These are phyloP conservation scores for Chlorella sp. DNA, from an alignment of 139 green algal genomes.

Conservation along the genomic window DNA sequence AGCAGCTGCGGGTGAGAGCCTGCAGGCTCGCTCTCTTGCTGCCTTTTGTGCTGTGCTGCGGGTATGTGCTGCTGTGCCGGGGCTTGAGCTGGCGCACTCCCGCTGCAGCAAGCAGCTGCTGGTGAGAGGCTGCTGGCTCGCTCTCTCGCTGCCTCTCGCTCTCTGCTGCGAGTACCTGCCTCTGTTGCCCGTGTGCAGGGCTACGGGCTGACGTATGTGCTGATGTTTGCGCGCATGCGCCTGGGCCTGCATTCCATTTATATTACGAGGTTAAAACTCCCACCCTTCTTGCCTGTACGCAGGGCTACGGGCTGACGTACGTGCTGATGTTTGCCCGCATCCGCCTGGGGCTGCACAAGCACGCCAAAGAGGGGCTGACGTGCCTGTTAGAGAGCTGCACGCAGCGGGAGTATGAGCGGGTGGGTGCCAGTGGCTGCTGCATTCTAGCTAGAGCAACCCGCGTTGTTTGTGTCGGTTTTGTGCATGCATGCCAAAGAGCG, in stretches of 20 bases:
- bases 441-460: neutral
- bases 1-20: conserved; percentile 1
- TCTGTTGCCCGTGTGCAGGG: conserved; percentile 3
- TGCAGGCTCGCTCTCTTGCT: too few species aligned
- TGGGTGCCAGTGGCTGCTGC: conserved; percentile 27
- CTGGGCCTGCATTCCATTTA: conserved; percentile 53
- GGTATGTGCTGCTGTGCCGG: too few species aligned
- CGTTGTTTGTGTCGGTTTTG: too few species aligned
- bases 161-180: too few species aligned
- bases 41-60: too few species aligned
- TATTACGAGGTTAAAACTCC: neutral
- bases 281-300: neutral
- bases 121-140: neutral
- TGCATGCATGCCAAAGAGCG: too few species aligned
- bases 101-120: conserved; percentile 3
- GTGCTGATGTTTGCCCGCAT: conserved; percentile 24
- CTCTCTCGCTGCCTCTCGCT: too few species aligned
- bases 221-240: conserved; percentile 23
- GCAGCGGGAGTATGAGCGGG: conserved; percentile 33
- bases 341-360: conserved; percentile 57
- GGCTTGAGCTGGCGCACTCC: conserved; percentile 42
- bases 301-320: conserved; percentile 40
- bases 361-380: conserved; percentile 59
- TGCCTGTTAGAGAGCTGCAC: conserved; percentile 67
- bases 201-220: conserved; percentile 38